Conservation (phyloP, 768 basidiomycete species). For the Termitomyces sp. region DNA sequence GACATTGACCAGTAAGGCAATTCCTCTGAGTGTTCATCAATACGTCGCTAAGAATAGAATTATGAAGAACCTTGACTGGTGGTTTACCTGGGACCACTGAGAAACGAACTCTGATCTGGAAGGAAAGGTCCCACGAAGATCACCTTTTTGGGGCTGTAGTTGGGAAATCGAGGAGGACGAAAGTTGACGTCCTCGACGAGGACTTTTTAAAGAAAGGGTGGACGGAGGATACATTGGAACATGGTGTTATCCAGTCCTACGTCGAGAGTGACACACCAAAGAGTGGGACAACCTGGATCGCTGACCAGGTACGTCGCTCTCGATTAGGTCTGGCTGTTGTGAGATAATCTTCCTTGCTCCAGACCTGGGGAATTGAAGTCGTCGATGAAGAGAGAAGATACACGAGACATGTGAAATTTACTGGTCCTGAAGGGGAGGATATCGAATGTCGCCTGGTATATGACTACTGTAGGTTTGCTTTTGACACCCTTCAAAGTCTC, state of each 20-base stretch:
- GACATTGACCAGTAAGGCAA: slow-evolving; percentile 51
- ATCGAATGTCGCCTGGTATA: slow-evolving; percentile 61
- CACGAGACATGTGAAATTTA: slow-evolving; percentile 60
- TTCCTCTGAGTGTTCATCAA: neutral
- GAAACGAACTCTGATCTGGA: slow-evolving; percentile 56
- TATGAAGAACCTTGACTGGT: slow-evolving; percentile 46
- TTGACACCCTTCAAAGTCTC: neutral
- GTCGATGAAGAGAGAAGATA: slow-evolving; percentile 61
- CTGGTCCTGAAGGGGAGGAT: slow-evolving; percentile 55
- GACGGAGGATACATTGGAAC: slow-evolving; percentile 39
- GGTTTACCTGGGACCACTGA: slow-evolving; percentile 60
- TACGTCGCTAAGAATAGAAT: neutral
- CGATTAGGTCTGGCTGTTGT: neutral
- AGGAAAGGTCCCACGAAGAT: slow-evolving; percentile 51
- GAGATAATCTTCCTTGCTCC: neutral
- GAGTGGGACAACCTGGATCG: slow-evolving; percentile 61
- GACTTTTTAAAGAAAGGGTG: slow-evolving; percentile 41
- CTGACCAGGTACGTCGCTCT: slow-evolving; percentile 49
- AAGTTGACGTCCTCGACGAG: slow-evolving; percentile 45
- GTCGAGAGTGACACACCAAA: slow-evolving; percentile 63
- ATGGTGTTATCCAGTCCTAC: slow-evolving; percentile 44
- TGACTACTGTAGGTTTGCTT: slow-evolving; percentile 56
- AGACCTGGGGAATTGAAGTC: slow-evolving; percentile 66
- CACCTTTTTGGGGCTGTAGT: slow-evolving; percentile 60
- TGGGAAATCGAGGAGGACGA: slow-evolving; percentile 51